Evolutionary conservation across 2,329 filamentous ascomycete species (phyloP).

Genomic region (Trichoderma pleuroti): DNA sequence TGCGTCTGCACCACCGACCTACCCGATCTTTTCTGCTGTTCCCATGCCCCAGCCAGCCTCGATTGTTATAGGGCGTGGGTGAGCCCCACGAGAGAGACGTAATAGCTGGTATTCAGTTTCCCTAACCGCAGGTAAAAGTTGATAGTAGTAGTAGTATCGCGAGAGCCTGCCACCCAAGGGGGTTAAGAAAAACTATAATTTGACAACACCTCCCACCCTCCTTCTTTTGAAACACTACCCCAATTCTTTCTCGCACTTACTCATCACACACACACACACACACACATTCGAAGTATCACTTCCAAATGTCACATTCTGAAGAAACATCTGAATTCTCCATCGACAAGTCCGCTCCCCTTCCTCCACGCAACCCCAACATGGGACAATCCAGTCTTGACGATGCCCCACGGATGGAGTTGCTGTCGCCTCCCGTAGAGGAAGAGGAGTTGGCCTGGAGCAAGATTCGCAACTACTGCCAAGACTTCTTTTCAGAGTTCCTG

Average conservation of each 20-base stretch:
- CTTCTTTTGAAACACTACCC: background rate
- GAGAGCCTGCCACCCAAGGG: background rate
- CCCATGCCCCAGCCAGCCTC: slow-evolving; percentile 6
- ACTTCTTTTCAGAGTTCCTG: slow-evolving; percentile 64
- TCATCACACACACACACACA: background rate
- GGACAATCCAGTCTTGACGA: background rate
- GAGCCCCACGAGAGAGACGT: slow-evolving; percentile 7
- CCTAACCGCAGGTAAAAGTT: background rate
- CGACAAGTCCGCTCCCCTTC: slow-evolving; percentile 30
- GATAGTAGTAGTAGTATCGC: slow-evolving; percentile 5
- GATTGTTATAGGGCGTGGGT: background rate
- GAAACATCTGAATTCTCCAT: slow-evolving; percentile 36
- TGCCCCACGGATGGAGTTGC: background rate
- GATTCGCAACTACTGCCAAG: slow-evolving; percentile 48
- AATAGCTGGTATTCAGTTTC: background rate
- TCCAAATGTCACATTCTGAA: slow-evolving; percentile 30
- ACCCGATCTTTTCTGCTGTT: background rate
- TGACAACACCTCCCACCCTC: slow-evolving; percentile 8
- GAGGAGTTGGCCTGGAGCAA: slow-evolving; percentile 47
- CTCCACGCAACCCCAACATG: slow-evolving; percentile 30
- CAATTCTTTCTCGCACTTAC: background rate
- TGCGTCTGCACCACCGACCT: slow-evolving; percentile 11
- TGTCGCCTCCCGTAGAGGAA: slow-evolving; percentile 15
- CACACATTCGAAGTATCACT: background rate
- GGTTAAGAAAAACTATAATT: slow-evolving; percentile 11